Evolutionary conservation across 2,329 filamentous ascomycete species (phyloP).

Genomic region (Colletotrichum brevisporum): DNA sequence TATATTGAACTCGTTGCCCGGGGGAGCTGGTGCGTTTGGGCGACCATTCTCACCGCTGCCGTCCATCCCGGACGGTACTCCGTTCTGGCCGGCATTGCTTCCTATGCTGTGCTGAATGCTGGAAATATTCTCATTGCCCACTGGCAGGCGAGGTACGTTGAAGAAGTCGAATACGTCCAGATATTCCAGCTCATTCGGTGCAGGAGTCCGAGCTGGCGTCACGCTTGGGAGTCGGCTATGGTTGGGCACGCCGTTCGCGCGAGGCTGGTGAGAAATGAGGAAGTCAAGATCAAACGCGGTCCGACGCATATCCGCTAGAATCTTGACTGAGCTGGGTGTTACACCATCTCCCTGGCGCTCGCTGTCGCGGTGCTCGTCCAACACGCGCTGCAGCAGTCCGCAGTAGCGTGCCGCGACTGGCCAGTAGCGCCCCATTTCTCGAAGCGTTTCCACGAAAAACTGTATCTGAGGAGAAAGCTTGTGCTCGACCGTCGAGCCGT

Average conservation of each 20-base stretch:
- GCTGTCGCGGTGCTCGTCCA: slow-evolving; percentile 88
- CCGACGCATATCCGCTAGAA: slow-evolving; percentile 90
- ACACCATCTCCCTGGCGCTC: slow-evolving; percentile 81
- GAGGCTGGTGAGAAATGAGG: slow-evolving; percentile 86
- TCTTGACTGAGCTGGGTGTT: slow-evolving; percentile 86
- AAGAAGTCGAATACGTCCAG: slow-evolving; percentile 96
- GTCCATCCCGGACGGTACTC: slow-evolving; percentile 39
- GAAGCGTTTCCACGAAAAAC: slow-evolving; percentile 85
- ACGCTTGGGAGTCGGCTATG: slow-evolving; percentile 64
- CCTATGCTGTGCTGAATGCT: slow-evolving; percentile 40
- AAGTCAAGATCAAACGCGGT: slow-evolving; percentile 93
- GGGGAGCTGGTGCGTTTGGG: slow-evolving; percentile 48
- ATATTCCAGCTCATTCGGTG: slow-evolving; percentile 88
- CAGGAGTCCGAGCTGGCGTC: slow-evolving; percentile 77
- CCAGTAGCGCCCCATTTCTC: slow-evolving; percentile 87
- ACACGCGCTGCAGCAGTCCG: slow-evolving; percentile 82
- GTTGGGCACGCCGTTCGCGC: slow-evolving; percentile 48
- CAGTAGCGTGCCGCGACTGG: slow-evolving; percentile 88
- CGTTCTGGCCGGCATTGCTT: slow-evolving; percentile 41
- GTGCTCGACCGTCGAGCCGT: slow-evolving; percentile 90
- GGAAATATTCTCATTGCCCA: slow-evolving; percentile 54
- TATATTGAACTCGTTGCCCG: slow-evolving; percentile 79
- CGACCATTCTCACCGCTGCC: slow-evolving; percentile 44
- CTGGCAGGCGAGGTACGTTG: slow-evolving; percentile 83
- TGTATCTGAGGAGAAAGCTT: slow-evolving; percentile 84